Evolutionary conservation across 768 basidiomycete species (phyloP).

Genomic region (Russula sp.): DNA sequence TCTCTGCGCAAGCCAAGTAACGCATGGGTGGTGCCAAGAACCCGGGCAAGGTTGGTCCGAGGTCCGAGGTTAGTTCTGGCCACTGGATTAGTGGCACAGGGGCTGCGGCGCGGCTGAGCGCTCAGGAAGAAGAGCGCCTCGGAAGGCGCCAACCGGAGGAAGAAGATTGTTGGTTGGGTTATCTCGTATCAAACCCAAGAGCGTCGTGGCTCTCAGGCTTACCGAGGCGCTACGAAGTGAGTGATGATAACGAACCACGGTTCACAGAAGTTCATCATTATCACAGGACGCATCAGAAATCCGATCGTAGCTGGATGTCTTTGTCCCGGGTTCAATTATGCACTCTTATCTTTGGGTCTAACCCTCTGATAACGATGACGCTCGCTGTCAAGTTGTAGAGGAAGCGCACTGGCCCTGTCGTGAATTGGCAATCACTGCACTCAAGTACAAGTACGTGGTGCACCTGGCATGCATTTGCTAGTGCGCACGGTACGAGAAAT

Average conservation of each 20-base stretch:
- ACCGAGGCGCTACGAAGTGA: not conserved
- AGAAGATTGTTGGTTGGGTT: not conserved
- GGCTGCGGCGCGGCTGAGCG: not conserved
- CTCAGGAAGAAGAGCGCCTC: not conserved
- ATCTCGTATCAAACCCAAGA: not conserved
- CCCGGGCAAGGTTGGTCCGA: not conserved
- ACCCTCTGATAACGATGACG: not conserved
- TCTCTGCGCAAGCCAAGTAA: not conserved
- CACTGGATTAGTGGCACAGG: too few relatives aligned
- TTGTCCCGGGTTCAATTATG: not conserved
- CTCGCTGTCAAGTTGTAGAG: not conserved
- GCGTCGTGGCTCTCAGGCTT: not conserved
- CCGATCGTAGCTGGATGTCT: not conserved
- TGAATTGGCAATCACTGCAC: not conserved
- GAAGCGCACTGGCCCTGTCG: not conserved
- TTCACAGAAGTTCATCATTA: not conserved
- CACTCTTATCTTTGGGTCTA: not conserved
- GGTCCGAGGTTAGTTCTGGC: not conserved
- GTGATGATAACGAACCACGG: not conserved
- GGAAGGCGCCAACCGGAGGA: not conserved
- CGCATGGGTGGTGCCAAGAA: not conserved
- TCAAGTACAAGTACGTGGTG: not conserved
- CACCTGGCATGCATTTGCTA: not conserved
- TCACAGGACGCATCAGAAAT: not conserved
- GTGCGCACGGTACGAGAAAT: not conserved